A percentile compares a stretch with the other conserved stretches of the same genome.
Conservation (phyloP, 202 grass and related monocot genomes). For the Dendrocalamus latiflorus region DNA sequence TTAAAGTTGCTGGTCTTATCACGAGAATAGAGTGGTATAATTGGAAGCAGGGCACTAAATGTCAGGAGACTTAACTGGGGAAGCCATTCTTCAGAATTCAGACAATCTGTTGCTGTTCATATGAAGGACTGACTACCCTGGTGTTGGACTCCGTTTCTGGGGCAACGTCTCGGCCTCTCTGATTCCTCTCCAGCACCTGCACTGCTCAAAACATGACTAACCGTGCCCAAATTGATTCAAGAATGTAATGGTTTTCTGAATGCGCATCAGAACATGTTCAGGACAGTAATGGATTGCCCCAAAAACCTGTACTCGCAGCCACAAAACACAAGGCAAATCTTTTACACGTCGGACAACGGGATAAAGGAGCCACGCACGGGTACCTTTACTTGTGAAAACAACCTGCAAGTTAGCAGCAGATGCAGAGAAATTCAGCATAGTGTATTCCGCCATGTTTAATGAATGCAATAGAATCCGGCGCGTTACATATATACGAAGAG, state of each 20-base stretch:
- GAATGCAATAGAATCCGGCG: background rate
- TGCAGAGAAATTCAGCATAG: background rate
- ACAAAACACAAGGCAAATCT: background rate
- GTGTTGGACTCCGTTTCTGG: background rate
- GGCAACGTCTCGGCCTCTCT: background rate
- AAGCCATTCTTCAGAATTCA: background rate
- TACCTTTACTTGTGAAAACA: too few species aligned
- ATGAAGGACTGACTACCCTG: background rate
- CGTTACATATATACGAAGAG: background rate
- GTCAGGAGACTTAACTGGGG: background rate
- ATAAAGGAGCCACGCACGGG: background rate
- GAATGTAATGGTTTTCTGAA: background rate
- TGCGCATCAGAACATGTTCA: background rate
- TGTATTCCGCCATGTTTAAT: background rate
- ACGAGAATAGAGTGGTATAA: constrained; percentile 16
- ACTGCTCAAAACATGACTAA: too few species aligned
- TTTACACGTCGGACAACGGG: background rate
- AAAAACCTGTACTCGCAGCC: background rate
- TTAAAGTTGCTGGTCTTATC: background rate
- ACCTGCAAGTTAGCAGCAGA: too few species aligned
- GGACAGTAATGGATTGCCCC: background rate
- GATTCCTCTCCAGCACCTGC: background rate
- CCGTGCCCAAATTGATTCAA: background rate
- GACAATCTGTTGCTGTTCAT: background rate
- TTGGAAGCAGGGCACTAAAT: background rate